Evolutionary conservation across 179 eudicot species (phyloP), one percentile per base, ranked within the genome.

Genomic region (Beta macrorhiza): DNA sequence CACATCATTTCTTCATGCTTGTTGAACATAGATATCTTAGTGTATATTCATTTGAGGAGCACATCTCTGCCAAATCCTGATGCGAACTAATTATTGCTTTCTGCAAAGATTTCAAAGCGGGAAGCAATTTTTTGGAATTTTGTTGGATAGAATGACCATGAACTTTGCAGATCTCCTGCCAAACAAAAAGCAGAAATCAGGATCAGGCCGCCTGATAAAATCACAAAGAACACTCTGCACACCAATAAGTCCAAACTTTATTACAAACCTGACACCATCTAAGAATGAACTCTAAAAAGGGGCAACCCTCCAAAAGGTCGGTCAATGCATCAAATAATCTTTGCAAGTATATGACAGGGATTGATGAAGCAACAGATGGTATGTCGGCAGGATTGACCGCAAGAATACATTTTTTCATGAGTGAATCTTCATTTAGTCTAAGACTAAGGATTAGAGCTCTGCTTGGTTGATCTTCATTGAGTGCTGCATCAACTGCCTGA

Each of bases 401-500:
- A 80, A 94, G 76, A 25, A 96, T 88, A 67, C 97, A 94, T 80
- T 92, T 91, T 80, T 91, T 96, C 8, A 96, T 84, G 13, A 91
- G 86, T 49, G 85, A 72, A 83, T 96, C 99, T 85, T 96, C 98
- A 52, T 96, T 96, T 79, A 96, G 77, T 61, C 98, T 89, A 19
- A 96, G 93, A 67, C 99, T 94, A 29, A 96, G 96, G 78, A 94
- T 87, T 79, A 96, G 78, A 74, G 99, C 98, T 86, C 93, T 88
- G 85, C 88, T 88, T 8, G 89, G 86, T 86, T 94, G 93, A 84
- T 88, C 89, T 82, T 91, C 98, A 68, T 75, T 81, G 3, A 96
- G 88, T 74, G 98, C 99, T 62, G 84, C 92, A 82, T 94, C 92
- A 79, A 96, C 94, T 29, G 99, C 97, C 99, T 96, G 90, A 73